phyloP scores from a whole-genome alignment of 192 early-diverging fungal genomes.

The Coemansia sp. region DNA sequence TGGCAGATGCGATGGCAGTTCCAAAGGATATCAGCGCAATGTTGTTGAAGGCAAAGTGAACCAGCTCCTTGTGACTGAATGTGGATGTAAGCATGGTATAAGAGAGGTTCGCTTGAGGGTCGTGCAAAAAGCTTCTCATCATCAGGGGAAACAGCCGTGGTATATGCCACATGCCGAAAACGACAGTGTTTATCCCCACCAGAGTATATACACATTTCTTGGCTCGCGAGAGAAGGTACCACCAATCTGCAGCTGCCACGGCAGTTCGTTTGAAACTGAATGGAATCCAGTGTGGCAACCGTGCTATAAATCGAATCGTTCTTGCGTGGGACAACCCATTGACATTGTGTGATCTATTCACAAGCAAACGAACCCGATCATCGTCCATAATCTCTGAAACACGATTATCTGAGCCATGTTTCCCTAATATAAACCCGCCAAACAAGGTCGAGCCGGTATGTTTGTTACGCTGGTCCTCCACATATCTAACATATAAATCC shows the following conservation, averaged over 20 bases:
- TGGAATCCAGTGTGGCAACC: constrained; percentile 42
- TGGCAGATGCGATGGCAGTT: constrained; percentile 41
- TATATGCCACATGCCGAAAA: constrained; percentile 79
- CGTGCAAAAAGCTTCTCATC: constrained; percentile 74
- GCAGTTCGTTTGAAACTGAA: constrained; percentile 34
- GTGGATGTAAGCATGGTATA: constrained; percentile 78
- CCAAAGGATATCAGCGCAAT: constrained; percentile 75
- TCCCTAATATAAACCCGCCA: neutral
- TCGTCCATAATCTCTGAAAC: constrained; percentile 32
- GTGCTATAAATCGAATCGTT: constrained; percentile 27
- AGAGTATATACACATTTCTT: constrained; percentile 51
- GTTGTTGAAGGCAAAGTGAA: constrained; percentile 84
- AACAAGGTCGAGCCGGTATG: neutral
- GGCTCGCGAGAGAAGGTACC: constrained; percentile 30
- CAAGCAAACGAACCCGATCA: constrained; percentile 21
- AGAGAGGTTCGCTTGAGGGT: constrained; percentile 65
- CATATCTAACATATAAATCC: constrained; percentile 9
- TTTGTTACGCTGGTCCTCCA: constrained; percentile 1
- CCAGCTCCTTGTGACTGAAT: constrained; percentile 73
- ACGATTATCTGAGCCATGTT: constrained; percentile 4
- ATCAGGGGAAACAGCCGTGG: constrained; percentile 68
- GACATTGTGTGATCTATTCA: constrained; percentile 22
- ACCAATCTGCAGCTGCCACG: constrained; percentile 25
- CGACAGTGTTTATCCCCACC: constrained; percentile 70
- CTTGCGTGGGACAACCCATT: constrained; percentile 21